These are phyloP conservation scores for Pythium periplocum DNA, from an alignment of 352 stramenopile genomes.

Conservation along the genomic window DNA sequence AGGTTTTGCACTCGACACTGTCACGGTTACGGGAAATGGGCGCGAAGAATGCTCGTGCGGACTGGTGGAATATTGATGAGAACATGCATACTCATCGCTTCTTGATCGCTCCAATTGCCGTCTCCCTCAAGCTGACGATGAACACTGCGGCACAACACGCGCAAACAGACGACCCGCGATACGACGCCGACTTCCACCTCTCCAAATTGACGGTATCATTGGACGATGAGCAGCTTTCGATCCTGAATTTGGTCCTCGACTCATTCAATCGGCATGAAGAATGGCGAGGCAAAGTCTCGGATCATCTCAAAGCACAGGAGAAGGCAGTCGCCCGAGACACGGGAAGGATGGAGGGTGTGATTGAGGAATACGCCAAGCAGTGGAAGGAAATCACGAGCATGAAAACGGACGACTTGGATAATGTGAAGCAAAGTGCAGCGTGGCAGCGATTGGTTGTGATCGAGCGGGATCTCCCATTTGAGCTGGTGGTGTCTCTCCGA, in stretches of 20 bases:
- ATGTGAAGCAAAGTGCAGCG: conserved; percentile 49
- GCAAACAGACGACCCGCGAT: conserved; percentile 70
- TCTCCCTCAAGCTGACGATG: conserved; percentile 86
- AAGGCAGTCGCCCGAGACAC: conserved; percentile 34
- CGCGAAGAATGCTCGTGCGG: conserved; percentile 34
- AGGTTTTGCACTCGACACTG: conserved; percentile 71
- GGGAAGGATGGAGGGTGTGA: conserved; percentile 31
- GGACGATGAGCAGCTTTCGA: conserved; percentile 82
- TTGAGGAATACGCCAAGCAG: conserved; percentile 60
- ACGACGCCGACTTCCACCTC: conserved; percentile 72
- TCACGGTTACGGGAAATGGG: conserved; percentile 82
- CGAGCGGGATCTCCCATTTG: conserved; percentile 68
- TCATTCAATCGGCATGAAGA: conserved; percentile 64
- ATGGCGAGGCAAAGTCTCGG: conserved; percentile 64
- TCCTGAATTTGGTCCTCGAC: conserved; percentile 74
- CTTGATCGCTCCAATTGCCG: conserved; percentile 73
- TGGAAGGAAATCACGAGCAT: conserved; percentile 62
- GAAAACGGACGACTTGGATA: conserved; percentile 63
- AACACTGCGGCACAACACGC: conserved; percentile 73
- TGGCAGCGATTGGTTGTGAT: conserved; percentile 51
- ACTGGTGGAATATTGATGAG: conserved; percentile 79
- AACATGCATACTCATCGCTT: conserved; percentile 75
- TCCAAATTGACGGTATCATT: conserved; percentile 68
- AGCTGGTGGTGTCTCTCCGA: conserved; percentile 69
- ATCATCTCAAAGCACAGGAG: conserved; percentile 63